These are phyloP conservation scores for Filobasidium uniguttulatum DNA, from an alignment of 1,284 basidiomycete genomes.

Conservation along the genomic window DNA sequence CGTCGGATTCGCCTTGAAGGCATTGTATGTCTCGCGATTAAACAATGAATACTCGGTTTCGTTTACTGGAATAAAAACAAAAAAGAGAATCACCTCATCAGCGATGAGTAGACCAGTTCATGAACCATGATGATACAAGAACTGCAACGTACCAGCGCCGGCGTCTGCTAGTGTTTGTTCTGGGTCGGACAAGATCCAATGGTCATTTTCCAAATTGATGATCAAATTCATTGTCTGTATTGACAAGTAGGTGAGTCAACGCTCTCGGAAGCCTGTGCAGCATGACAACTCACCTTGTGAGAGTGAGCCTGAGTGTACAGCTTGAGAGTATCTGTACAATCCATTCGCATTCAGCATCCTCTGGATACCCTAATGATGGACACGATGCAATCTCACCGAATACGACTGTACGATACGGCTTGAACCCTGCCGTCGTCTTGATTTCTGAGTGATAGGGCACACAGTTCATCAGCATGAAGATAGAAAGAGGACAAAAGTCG, in stretches of 20 bases:
- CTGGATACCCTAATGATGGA: neutral
- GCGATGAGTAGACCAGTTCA: conserved; percentile 3
- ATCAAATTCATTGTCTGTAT: conserved; percentile 81
- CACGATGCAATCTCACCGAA: conserved; percentile 44
- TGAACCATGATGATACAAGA: neutral
- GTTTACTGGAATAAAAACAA: conserved; percentile 52
- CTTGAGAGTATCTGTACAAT: conserved; percentile 69
- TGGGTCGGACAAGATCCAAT: conserved; percentile 70
- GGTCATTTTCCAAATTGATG: conserved; percentile 86
- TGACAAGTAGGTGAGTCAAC: neutral
- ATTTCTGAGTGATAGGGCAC: conserved; percentile 49
- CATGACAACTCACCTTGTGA: conserved; percentile 51
- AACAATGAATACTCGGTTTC: conserved; percentile 90
- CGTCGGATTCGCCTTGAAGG: conserved; percentile 67
- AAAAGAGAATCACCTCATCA: neutral
- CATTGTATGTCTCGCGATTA: conserved; percentile 57
- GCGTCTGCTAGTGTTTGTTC: conserved; percentile 49
- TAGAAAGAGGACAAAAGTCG: neutral
- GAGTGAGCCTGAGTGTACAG: conserved; percentile 89
- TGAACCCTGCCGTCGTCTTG: conserved; percentile 61
- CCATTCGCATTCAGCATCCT: neutral
- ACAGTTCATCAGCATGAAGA: neutral
- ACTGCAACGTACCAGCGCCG: conserved; percentile 54
- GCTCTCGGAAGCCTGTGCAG: conserved; percentile 2
- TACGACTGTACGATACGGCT: conserved; percentile 58